Conservation (phyloP, 257 asterid genomes). For the Lantana camara region DNA sequence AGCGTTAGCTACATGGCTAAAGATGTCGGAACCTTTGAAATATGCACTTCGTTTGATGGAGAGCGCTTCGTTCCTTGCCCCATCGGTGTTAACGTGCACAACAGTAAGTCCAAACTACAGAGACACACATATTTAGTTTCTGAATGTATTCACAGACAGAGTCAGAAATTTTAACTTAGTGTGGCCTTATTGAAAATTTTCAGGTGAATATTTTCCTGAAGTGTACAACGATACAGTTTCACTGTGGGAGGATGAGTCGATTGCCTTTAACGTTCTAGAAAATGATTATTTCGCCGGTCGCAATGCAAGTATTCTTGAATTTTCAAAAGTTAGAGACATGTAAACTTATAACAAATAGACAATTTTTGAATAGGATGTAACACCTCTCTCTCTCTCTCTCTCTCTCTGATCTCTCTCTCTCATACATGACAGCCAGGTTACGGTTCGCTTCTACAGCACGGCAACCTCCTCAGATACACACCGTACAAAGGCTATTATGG, state of each 20-base stretch:
- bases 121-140: no score
- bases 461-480: constrained; percentile 67
- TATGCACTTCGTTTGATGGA: constrained; percentile 73
- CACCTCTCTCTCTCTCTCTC: not conserved
- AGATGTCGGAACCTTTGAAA: constrained; percentile 74
- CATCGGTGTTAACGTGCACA: constrained; percentile 61
- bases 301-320: constrained; percentile 62
- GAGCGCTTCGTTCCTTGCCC: constrained; percentile 71
- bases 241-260: constrained; percentile 93
- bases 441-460: constrained; percentile 73
- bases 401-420: not conserved
- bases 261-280: constrained; percentile 57
- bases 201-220: constrained; percentile 85
- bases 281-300: constrained; percentile 75
- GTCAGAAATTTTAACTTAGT: no score
- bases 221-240: constrained; percentile 54
- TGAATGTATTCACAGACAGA: no score
- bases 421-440: constrained; percentile 64
- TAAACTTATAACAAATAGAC: not conserved
- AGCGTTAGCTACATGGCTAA: constrained; percentile 56
- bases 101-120: constrained; percentile 51
- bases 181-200: no score
- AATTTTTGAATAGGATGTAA: not conserved
- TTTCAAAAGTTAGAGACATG: constrained; percentile 50
- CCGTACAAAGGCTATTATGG: constrained; percentile 78